Evolutionary conservation across 2,329 filamentous ascomycete species (phyloP).

Genomic region (Aquanectria penicillioides): DNA sequence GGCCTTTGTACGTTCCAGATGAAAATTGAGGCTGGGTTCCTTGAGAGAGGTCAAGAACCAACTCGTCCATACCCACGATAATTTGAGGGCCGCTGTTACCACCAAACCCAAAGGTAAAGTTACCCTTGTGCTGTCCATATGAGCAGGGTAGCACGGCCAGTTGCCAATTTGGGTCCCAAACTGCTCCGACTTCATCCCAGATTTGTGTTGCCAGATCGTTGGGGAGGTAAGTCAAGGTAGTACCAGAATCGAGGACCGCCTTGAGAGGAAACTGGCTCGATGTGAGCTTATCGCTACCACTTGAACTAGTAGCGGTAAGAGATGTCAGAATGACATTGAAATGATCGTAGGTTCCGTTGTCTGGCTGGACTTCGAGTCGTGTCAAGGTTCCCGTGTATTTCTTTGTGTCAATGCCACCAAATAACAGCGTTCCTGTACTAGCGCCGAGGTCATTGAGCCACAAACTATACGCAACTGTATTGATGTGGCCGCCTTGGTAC

Average conservation of each 20-base stretch:
- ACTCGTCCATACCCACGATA: slow-evolving; percentile 64
- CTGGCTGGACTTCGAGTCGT: slow-evolving; percentile 64
- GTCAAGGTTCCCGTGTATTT: slow-evolving; percentile 75
- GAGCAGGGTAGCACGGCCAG: slow-evolving; percentile 62
- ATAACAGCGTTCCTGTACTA: slow-evolving; percentile 76
- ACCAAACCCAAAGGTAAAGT: slow-evolving; percentile 65
- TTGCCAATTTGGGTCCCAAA: slow-evolving; percentile 50
- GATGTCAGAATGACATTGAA: slow-evolving; percentile 62
- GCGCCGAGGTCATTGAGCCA: slow-evolving; percentile 71
- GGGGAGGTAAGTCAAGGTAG: slow-evolving; percentile 77
- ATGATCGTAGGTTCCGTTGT: slow-evolving; percentile 54
- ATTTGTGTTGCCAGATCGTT: slow-evolving; percentile 64
- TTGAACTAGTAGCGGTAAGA: slow-evolving; percentile 57
- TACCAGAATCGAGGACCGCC: slow-evolving; percentile 79
- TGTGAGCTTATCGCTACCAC: slow-evolving; percentile 59
- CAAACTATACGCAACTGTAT: slow-evolving; percentile 75
- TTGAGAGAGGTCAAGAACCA: slow-evolving; percentile 59
- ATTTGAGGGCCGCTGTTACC: slow-evolving; percentile 60
- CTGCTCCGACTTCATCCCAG: slow-evolving; percentile 65
- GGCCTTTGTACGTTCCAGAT: slow-evolving; percentile 54
- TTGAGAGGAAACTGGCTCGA: slow-evolving; percentile 61
- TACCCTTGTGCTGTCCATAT: slow-evolving; percentile 54
- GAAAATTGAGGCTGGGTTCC: slow-evolving; percentile 49
- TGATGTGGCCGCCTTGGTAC: slow-evolving; percentile 70
- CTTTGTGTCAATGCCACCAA: slow-evolving; percentile 81